phyloP scores from a whole-genome alignment of 2,329 filamentous ascomycete species.

The Clonostachys chloroleuca region DNA sequence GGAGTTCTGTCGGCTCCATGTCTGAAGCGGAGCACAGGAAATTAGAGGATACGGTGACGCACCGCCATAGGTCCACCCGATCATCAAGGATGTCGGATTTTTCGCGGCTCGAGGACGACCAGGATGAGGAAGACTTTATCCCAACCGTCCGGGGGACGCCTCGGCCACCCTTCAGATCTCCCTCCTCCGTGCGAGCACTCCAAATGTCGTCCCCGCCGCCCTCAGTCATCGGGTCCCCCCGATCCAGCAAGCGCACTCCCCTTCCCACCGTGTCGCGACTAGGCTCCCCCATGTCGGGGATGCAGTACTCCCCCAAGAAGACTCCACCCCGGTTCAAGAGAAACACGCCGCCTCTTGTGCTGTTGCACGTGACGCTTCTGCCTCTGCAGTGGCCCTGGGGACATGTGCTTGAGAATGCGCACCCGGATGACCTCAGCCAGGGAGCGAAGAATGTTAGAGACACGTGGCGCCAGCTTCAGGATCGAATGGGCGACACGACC shows the following conservation, averaged over 20 bases:
- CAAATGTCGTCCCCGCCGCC: slow-evolving; percentile 66
- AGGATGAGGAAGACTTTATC: slow-evolving; percentile 37
- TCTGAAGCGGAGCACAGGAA: slow-evolving; percentile 24
- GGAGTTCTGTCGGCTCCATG: slow-evolving; percentile 52
- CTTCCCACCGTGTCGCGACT: slow-evolving; percentile 49
- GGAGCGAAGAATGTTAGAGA: slow-evolving; percentile 49
- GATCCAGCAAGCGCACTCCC: slow-evolving; percentile 36
- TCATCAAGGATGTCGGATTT: slow-evolving; percentile 40
- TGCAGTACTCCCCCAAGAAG: slow-evolving; percentile 51
- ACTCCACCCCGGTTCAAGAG: slow-evolving; percentile 55
- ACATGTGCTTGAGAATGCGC: slow-evolving; percentile 42
- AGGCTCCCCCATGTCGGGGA: slow-evolving; percentile 47
- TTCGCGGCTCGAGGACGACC: slow-evolving; percentile 27
- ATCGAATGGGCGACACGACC: slow-evolving; percentile 69
- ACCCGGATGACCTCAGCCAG: slow-evolving; percentile 33
- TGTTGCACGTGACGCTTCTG: slow-evolving; percentile 73
- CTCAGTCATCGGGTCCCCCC: slow-evolving; percentile 51
- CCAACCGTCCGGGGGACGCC: slow-evolving; percentile 54
- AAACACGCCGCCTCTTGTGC: slow-evolving; percentile 62
- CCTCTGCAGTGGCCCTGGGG: slow-evolving; percentile 65
- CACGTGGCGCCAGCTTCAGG: slow-evolving; percentile 63
- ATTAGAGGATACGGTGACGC: slow-evolving; percentile 23
- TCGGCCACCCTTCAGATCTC: slow-evolving; percentile 63
- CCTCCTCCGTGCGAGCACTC: slow-evolving; percentile 64
- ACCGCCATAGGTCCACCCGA: slow-evolving; percentile 9